Conservation (phyloP, 1,139 yeast genomes). For the Diutina mesorugosa region DNA sequence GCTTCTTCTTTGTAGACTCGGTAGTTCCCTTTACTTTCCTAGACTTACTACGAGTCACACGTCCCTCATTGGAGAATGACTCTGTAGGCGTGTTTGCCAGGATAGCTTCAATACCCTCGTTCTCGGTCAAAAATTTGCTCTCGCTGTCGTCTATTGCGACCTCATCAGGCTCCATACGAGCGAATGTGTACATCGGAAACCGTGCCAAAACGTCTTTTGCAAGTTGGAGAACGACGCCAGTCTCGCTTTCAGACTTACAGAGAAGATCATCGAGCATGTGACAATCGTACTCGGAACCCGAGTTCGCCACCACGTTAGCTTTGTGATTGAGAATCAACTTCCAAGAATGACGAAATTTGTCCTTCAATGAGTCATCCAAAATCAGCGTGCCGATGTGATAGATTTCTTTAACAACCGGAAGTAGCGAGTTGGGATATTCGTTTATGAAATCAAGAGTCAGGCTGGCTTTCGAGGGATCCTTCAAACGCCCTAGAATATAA, state of each 20-base stretch:
- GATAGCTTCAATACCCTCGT: background rate
- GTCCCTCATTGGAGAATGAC: background rate
- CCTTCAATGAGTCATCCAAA: background rate
- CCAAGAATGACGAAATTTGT: background rate
- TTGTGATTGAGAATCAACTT: background rate
- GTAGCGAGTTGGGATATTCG: background rate
- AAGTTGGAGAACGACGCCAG: background rate
- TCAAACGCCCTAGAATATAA: background rate
- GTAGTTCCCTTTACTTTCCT: background rate
- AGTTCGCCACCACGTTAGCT: background rate
- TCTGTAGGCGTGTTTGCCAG: background rate
- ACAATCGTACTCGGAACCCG: background rate
- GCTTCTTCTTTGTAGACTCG: background rate
- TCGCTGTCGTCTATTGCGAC: background rate
- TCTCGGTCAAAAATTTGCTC: background rate
- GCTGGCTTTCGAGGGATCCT: background rate
- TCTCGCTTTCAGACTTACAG: background rate
- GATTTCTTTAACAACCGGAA: background rate
- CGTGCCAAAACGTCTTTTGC: background rate
- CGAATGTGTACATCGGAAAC: background rate
- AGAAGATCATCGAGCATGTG: background rate
- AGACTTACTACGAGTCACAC: background rate
- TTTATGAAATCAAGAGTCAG: background rate
- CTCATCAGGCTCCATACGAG: background rate
- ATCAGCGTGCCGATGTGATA: background rate